A percentile compares a stretch with the other conserved stretches of the same genome.
These are phyloP conservation scores for Lignosus rhinocerotis DNA, from an alignment of 1,284 basidiomycete species.

Conservation along the genomic window DNA sequence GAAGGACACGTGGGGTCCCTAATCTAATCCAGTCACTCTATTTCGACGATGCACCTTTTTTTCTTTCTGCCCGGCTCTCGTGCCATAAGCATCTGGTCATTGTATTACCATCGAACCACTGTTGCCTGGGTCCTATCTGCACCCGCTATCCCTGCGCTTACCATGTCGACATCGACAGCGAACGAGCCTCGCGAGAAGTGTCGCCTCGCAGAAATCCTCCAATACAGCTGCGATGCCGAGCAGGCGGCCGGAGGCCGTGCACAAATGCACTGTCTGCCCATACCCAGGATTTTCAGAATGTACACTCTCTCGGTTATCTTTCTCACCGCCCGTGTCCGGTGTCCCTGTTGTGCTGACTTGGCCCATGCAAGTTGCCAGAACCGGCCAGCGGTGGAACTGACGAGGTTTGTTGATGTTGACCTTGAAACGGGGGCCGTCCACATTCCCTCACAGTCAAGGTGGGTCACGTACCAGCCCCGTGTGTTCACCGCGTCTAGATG, in stretches of 20 bases:
- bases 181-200: conserved; percentile 38
- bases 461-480: conserved; percentile 17
- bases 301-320: conserved; percentile 38
- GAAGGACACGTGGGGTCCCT: conserved; percentile 19
- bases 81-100: background rate
- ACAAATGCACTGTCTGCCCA: conserved; percentile 61
- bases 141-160: background rate
- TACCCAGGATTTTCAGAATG: conserved; percentile 73
- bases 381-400: conserved; percentile 70
- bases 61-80: background rate
- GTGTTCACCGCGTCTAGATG: background rate
- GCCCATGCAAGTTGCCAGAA: conserved; percentile 54
- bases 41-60: background rate
- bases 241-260: conserved; percentile 31
- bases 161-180: conserved; percentile 9
- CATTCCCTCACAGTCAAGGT: conserved; percentile 51
- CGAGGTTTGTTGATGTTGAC: conserved; percentile 57
- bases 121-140: background rate
- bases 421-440: conserved; percentile 62
- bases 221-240: conserved; percentile 59
- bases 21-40: conserved; percentile 6
- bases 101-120: background rate
- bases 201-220: conserved; percentile 68
- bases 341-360: conserved; percentile 8
- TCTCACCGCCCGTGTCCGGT: background rate